phyloP scores from a whole-genome alignment of 2,329 filamentous ascomycete species.

The Akanthomyces lecanii region DNA sequence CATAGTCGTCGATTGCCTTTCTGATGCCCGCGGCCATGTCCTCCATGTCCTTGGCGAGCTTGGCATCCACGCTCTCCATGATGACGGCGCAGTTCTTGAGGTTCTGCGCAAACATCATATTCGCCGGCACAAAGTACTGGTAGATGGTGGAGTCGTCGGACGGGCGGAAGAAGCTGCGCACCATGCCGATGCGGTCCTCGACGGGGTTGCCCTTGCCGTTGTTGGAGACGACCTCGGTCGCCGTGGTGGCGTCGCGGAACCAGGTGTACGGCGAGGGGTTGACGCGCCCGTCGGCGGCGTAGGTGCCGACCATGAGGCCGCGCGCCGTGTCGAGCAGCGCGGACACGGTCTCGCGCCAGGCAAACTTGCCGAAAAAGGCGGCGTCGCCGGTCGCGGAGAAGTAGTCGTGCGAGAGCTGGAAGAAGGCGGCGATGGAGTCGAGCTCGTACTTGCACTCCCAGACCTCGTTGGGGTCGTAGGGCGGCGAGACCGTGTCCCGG shows the following conservation, averaged over 20 bases:
- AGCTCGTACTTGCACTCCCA: slow-evolving; percentile 98
- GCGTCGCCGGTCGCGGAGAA: slow-evolving; percentile 67
- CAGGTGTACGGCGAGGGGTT: slow-evolving; percentile 67
- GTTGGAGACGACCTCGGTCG: slow-evolving; percentile 78
- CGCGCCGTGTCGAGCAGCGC: slow-evolving; percentile 65
- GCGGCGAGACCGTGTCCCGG: slow-evolving; percentile 57
- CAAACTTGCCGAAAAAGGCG: slow-evolving; percentile 66
- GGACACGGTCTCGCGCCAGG: slow-evolving; percentile 70
- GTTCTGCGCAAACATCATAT: slow-evolving; percentile 74
- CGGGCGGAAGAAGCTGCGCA: slow-evolving; percentile 84
- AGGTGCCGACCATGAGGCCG: slow-evolving; percentile 70
- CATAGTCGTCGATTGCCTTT: slow-evolving; percentile 65
- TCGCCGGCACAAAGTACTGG: slow-evolving; percentile 84
- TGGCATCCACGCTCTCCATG: slow-evolving; percentile 41
- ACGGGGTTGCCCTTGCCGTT: slow-evolving; percentile 76
- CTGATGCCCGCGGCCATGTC: slow-evolving; percentile 53
- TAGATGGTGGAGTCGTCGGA: slow-evolving; percentile 84
- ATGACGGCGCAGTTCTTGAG: slow-evolving; percentile 47
- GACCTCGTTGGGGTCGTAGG: slow-evolving; percentile 64
- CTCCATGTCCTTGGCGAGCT: slow-evolving; percentile 55
- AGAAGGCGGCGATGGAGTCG: slow-evolving; percentile 82
- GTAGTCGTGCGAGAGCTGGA: slow-evolving; percentile 78
- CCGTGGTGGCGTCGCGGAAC: slow-evolving; percentile 63
- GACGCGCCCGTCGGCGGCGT: slow-evolving; percentile 55
- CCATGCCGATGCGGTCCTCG: slow-evolving; percentile 70